Evolutionary conservation across 306 rosid species (phyloP).

Genomic region (Cyamopsis tetragonoloba): DNA sequence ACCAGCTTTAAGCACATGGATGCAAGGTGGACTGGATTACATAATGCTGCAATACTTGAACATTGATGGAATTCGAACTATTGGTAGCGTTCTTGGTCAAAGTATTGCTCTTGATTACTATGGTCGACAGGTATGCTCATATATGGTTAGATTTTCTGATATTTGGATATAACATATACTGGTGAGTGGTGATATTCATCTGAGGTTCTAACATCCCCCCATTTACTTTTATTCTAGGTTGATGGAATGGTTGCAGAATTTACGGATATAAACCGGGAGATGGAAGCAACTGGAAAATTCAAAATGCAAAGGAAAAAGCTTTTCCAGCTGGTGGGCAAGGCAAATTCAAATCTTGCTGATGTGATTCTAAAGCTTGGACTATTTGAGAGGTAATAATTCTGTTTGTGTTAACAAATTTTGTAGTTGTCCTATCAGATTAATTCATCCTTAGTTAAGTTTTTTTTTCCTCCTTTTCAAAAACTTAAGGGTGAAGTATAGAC

Average conservation of each 20-base stretch:
- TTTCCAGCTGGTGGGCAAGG: conserved; percentile 97
- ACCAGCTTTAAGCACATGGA: conserved; percentile 78
- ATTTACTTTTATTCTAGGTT: conserved; percentile 47
- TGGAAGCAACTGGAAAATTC: conserved; percentile 94
- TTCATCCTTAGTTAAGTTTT: too few relatives aligned
- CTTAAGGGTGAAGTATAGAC: neutral
- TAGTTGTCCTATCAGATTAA: too few relatives aligned
- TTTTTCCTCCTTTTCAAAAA: neutral
- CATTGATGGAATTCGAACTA: conserved; percentile 89
- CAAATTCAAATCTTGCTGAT: conserved; percentile 96
- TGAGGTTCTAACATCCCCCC: neutral
- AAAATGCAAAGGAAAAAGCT: conserved; percentile 95
- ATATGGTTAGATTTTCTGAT: conserved; percentile 19
- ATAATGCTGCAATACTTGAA: conserved; percentile 91
- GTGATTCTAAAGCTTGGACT: conserved; percentile 96
- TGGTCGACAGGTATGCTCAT: conserved; percentile 75
- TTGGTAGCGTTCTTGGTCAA: conserved; percentile 96
- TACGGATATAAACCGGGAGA: conserved; percentile 95
- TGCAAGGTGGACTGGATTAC: conserved; percentile 96
- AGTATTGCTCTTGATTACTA: conserved; percentile 98
- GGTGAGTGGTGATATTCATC: conserved; percentile 10
- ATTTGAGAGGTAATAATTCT: conserved; percentile 76
- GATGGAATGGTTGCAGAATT: conserved; percentile 99
- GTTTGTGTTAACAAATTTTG: neutral
- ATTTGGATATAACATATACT: neutral